Base-by-base conservation (phyloP, 2,329 filamentous ascomycete genomes). In the Penicillium italicum region DNA sequence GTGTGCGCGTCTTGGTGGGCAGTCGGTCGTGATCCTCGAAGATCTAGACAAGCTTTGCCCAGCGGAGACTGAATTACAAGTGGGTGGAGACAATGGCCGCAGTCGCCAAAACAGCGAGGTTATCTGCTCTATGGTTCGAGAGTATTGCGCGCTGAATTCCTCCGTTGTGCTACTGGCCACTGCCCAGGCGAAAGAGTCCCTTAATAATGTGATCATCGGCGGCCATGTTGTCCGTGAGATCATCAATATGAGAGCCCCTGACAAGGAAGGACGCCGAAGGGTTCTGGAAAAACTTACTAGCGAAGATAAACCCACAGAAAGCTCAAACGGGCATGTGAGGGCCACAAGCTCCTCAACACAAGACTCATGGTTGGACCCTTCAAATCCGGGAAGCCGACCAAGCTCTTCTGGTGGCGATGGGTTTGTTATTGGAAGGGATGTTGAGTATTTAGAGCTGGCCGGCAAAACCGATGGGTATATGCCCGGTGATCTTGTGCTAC, bases 391-490 rank as follows among this genome's bases (percentile, higher is more conserved):
- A 7, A 85, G 82, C 57, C 67, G 70, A 16, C 72, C 76, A 4
- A 73, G 74, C 47, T 75, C 75, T 28, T 71, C 78, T 12, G 77
- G 74, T 11, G 71, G 67, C 51, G 82, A 83, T 50, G 88, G 87
- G 0, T 94, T 96, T 66, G 75, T 87, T 1, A 77, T 96, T 6
- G 88, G 91, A 55, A 77, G 84, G 0, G 83, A 88, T 46, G 83
- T 99, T 10, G 94, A 99, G 71, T 90, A 97, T 55, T 83, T 97
- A 9, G 93, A 97, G 60, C 82, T 99, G 53, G 91, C 95, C 18
- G 92, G 94, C 1, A 88, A 93, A 64, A 97, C 93, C 0, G 94
- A 99, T 69, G 94, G 94, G 0, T 99, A 97, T 70, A 97, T 97
- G 92, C 93, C 94, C 0, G 94, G 92, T 4, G 94, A 99, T 72